Percentiles rank a stretch among this genome's conserved stretches.
Conservation (phyloP, 306 rosid species). For the Prunus fruticosa region DNA sequence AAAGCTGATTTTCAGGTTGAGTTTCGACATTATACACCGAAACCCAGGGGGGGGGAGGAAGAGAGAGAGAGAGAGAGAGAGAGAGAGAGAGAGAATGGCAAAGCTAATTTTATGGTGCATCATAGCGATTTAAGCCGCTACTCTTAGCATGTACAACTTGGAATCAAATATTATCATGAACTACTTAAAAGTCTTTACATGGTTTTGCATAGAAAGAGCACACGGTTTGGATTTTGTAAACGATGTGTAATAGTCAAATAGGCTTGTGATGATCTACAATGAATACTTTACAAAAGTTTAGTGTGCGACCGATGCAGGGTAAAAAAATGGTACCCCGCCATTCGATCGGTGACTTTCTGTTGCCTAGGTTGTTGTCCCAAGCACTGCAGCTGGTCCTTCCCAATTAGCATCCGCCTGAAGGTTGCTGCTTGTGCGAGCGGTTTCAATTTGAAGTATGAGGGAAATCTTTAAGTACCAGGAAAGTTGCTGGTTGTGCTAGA, state of each 20-base stretch:
- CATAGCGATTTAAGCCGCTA: neutral
- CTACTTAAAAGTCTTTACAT: neutral
- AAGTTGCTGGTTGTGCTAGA: conserved; percentile 67
- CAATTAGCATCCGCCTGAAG: neutral
- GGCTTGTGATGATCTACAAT: conserved; percentile 13
- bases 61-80: neutral
- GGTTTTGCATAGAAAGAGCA: conserved; percentile 16
- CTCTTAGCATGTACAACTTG: neutral
- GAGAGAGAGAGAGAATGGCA: neutral
- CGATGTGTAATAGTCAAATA: conserved; percentile 1
- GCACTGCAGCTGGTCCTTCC: conserved; percentile 23
- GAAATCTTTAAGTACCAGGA: conserved; percentile 55
- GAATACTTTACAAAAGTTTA: conserved; percentile 11
- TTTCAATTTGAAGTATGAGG: neutral
- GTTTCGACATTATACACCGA: no score
- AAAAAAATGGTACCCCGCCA: conserved; percentile 28
- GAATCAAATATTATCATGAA: neutral
- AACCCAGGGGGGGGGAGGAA: neutral
- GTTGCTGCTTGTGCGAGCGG: neutral
- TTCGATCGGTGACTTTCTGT: conserved; percentile 7
- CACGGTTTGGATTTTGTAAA: neutral
- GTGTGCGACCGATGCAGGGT: conserved; percentile 25
- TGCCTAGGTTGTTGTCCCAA: conserved; percentile 26
- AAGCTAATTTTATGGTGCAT: neutral
- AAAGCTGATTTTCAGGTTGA: no score